Conservation (phyloP, 2,329 filamentous ascomycete species). For the Grosmannia clavigera region DNA sequence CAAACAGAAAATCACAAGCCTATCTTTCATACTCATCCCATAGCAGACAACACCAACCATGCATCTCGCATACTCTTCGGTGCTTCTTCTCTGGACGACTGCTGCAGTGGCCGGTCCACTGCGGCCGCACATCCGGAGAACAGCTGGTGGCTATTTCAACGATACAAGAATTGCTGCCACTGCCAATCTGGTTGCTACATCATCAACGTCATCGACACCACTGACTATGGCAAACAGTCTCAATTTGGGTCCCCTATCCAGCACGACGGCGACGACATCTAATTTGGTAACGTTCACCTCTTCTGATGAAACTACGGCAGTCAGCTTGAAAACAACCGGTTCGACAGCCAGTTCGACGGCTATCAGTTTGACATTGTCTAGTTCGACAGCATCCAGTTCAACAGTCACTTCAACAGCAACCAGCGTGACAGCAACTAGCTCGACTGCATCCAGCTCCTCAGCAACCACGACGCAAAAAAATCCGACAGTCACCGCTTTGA, state of each 20-base stretch:
- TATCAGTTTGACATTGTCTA: too few species aligned
- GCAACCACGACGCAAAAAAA: too few species aligned
- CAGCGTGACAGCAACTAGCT: too few species aligned
- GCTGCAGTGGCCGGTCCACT: neutral
- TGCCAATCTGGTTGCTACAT: neutral
- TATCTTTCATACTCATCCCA: neutral
- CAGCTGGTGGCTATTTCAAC: neutral
- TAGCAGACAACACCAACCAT: neutral
- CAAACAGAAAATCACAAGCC: neutral
- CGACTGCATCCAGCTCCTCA: too few species aligned
- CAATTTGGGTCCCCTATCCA: neutral
- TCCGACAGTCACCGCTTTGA: too few species aligned
- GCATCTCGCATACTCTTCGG: neutral
- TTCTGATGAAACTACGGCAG: neutral
- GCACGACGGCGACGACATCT: neutral
- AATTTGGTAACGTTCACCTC: neutral
- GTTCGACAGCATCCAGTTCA: too few species aligned
- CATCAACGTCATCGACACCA: neutral
- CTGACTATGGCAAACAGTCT: neutral
- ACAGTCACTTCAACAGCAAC: too few species aligned
- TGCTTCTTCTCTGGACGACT: neutral
- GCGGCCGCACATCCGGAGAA: neutral
- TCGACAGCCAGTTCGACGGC: too few species aligned
- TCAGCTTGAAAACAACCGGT: too few species aligned
- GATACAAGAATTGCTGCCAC: neutral